A percentile compares a stretch with the other conserved stretches of the same genome.
Evolutionary conservation across 2,329 filamentous ascomycete species (phyloP).

Genomic region (Nothophoma quercina): DNA sequence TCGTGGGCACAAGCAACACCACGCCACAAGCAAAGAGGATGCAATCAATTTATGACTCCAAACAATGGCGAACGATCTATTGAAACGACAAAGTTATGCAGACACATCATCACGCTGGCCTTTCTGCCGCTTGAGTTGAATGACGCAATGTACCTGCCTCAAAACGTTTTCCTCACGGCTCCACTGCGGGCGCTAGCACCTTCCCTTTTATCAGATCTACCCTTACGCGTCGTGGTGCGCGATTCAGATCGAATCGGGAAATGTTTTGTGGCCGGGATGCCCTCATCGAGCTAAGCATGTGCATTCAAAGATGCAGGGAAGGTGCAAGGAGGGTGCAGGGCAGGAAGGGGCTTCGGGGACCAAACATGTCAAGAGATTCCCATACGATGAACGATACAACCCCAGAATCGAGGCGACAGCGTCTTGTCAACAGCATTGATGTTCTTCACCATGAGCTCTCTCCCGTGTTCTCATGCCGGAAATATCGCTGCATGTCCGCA

Average conservation of each 20-base stretch:
- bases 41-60: too few relatives aligned
- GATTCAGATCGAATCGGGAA: background rate
- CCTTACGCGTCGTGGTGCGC: background rate
- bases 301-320: background rate
- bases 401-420: too few relatives aligned
- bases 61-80: too few relatives aligned
- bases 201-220: conserved; percentile 2
- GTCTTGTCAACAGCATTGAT: too few relatives aligned
- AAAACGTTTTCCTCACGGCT: background rate
- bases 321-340: background rate
- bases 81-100: too few relatives aligned
- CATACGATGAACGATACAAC: too few relatives aligned
- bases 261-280: background rate
- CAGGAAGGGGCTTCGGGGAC: background rate
- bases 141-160: background rate
- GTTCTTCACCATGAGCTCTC: too few relatives aligned
- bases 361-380: too few relatives aligned
- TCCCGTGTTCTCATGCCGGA: background rate
- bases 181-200: conserved; percentile 11
- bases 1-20: background rate
- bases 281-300: background rate
- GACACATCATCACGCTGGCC: too few relatives aligned
- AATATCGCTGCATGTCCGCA: background rate
- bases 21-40: background rate
- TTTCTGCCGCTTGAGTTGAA: too few relatives aligned